Conservation (phyloP, 2,329 filamentous ascomycete genomes). For the Eutypella sp. region DNA sequence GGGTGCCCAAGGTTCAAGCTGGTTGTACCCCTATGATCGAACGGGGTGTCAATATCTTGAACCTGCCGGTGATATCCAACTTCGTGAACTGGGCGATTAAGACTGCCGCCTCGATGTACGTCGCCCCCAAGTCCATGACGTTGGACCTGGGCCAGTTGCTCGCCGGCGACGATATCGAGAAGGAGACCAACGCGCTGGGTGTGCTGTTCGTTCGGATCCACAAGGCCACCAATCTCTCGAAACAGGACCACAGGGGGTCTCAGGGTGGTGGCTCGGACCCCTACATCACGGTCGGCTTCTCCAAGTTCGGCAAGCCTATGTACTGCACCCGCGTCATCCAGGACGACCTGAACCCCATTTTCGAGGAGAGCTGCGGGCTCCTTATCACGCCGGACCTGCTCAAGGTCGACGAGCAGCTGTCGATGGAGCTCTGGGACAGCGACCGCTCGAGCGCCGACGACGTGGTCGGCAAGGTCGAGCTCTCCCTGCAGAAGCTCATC, state of each 20-base stretch:
- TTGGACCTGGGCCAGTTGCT: conserved; percentile 88
- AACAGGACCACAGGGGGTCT: conserved; percentile 80
- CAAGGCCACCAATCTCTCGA: conserved; percentile 80
- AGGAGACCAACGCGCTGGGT: conserved; percentile 80
- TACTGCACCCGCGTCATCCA: conserved; percentile 96
- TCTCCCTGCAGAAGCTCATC: conserved; percentile 92
- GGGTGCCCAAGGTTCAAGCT: conserved; percentile 81
- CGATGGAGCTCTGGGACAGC: conserved; percentile 93
- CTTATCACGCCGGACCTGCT: conserved; percentile 85
- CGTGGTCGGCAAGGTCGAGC: conserved; percentile 88
- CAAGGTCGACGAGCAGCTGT: conserved; percentile 88
- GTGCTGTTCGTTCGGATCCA: conserved; percentile 92
- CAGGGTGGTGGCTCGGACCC: conserved; percentile 86
- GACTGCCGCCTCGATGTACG: conserved; percentile 82
- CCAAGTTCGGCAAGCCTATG: conserved; percentile 95
- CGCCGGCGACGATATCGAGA: conserved; percentile 85
- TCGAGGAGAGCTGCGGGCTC: conserved; percentile 81
- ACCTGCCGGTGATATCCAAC: conserved; percentile 87
- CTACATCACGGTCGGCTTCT: conserved; percentile 92
- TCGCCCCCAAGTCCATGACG: conserved; percentile 90
- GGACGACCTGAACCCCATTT: conserved; percentile 88
- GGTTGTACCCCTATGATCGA: conserved; percentile 92
- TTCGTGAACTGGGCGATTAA: conserved; percentile 96
- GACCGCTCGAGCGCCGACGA: conserved; percentile 90
- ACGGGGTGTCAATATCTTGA: conserved; percentile 83